These are phyloP conservation scores for Zizania latifolia DNA, from an alignment of 176 grass and related monocot genomes.

Conservation along the genomic window DNA sequence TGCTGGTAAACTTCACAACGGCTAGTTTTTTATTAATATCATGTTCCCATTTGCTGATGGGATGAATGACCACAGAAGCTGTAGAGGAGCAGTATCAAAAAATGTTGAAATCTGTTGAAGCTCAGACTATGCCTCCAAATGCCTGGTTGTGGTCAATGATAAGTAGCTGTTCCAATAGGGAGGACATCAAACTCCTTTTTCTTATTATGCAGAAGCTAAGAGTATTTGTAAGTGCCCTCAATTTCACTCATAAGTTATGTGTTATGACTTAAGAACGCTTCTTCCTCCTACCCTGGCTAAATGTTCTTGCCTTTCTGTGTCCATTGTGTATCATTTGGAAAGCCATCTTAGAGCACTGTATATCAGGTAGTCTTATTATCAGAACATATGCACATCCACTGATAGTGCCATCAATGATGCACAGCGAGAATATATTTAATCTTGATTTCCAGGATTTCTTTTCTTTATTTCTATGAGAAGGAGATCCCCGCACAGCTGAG, in stretches of 20 bases:
- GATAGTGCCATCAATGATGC: neutral
- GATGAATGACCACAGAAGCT: conserved; percentile 43
- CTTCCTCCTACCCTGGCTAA: neutral
- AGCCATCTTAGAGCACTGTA: neutral
- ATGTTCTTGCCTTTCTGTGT: neutral
- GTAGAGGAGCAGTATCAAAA: conserved; percentile 78
- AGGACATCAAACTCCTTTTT: conserved; percentile 90
- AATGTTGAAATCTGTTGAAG: conserved; percentile 83
- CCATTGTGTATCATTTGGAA: neutral
- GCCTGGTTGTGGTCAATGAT: conserved; percentile 92
- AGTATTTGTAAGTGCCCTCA: conserved; percentile 79
- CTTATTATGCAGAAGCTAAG: conserved; percentile 77
- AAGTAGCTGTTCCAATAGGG: conserved; percentile 57
- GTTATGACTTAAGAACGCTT: neutral
- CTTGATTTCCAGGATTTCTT: neutral
- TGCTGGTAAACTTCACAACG: neutral
- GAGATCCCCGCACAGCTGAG: neutral
- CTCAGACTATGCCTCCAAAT: conserved; percentile 90
- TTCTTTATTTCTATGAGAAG: neutral
- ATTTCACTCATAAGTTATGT: no score
- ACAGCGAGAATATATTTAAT: neutral
- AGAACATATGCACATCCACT: neutral
- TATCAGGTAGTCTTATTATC: neutral
- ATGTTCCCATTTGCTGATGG: conserved; percentile 15
- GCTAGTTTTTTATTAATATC: neutral